phyloP scores from a whole-genome alignment of 805 yeast genomes.

The Lipomyces anomalus region DNA sequence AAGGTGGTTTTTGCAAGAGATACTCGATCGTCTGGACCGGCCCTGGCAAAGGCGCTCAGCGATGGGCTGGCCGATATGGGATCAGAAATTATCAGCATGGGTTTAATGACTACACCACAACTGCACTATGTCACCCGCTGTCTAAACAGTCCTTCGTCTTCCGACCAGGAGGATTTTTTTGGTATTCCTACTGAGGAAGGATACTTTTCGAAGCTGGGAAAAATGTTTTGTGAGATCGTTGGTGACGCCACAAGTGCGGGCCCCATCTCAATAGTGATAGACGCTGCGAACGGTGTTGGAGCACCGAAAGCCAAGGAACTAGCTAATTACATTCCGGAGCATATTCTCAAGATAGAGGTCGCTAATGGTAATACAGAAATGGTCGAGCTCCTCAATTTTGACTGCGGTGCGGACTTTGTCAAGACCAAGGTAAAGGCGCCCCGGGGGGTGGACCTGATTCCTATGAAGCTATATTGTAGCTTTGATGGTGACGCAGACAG shows the following conservation, averaged over 20 bases:
- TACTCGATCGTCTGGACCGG: slow-evolving; percentile 78
- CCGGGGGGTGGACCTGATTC: slow-evolving; percentile 43
- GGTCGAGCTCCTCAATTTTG: slow-evolving; percentile 60
- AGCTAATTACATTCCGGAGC: slow-evolving; percentile 38
- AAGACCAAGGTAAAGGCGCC: slow-evolving; percentile 85
- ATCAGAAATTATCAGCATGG: slow-evolving; percentile 48
- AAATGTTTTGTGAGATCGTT: slow-evolving; percentile 46
- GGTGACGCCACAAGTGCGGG: slow-evolving; percentile 29
- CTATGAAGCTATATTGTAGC: slow-evolving; percentile 60
- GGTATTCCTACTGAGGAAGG: slow-evolving; percentile 63
- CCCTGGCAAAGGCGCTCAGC: slow-evolving; percentile 50
- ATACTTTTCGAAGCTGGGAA: slow-evolving; percentile 59
- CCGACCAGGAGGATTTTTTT: slow-evolving; percentile 37
- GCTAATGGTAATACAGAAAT: slow-evolving; percentile 47
- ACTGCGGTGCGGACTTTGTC: slow-evolving; percentile 94
- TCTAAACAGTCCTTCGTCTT: slow-evolving; percentile 46
- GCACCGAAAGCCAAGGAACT: slow-evolving; percentile 62
- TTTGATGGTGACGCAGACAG: slow-evolving; percentile 98
- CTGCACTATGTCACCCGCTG: slow-evolving; percentile 79
- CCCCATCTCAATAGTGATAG: slow-evolving; percentile 54
- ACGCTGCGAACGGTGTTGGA: slow-evolving; percentile 97
- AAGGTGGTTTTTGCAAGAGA: slow-evolving; percentile 72
- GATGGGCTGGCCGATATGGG: slow-evolving; percentile 55
- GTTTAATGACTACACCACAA: slow-evolving; percentile 86
- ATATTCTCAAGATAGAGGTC: slow-evolving; percentile 38